phyloP scores from a whole-genome alignment of 2,329 filamentous ascomycete genomes.

The Claviceps humidiphila region DNA sequence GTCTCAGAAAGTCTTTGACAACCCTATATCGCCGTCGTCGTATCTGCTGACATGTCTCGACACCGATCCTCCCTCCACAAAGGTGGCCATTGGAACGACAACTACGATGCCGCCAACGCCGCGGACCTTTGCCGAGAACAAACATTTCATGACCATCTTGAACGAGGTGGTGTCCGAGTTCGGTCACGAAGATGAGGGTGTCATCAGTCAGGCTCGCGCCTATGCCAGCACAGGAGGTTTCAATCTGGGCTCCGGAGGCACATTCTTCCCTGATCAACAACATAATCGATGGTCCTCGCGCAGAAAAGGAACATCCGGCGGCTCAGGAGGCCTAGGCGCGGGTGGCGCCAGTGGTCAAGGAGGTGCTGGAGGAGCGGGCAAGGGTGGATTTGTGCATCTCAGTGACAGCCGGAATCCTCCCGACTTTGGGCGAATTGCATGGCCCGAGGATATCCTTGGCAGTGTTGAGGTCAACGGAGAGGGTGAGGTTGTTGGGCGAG shows the following conservation, averaged over 20 bases:
- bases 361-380: conserved; percentile 45
- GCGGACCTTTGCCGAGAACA: conserved; percentile 45
- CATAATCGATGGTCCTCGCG: conserved; percentile 19
- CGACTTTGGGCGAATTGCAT: conserved; percentile 54
- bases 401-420: conserved; percentile 51
- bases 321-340: conserved; percentile 31
- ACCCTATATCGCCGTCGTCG: conserved; percentile 28
- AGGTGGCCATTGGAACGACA: conserved; percentile 46
- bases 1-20: conserved; percentile 44
- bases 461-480: conserved; percentile 49
- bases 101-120: conserved; percentile 48
- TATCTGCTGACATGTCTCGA: conserved; percentile 48
- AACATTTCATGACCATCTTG: conserved; percentile 43
- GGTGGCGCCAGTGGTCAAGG: conserved; percentile 47
- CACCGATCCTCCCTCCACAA: conserved; percentile 37
- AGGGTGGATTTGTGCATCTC: conserved; percentile 51
- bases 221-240: conserved; percentile 45
- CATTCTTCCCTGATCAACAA: conserved; percentile 32
- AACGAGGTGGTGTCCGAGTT: conserved; percentile 42
- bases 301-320: conserved; percentile 25
- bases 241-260: conserved; percentile 37
- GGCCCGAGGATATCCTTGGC: conserved; percentile 57
- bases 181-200: conserved; percentile 41
- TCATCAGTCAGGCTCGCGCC: conserved; percentile 43
- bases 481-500: conserved; percentile 44